Evolutionary conservation across 179 eudicot species (phyloP).

Genomic region (Beta macrorhiza): DNA sequence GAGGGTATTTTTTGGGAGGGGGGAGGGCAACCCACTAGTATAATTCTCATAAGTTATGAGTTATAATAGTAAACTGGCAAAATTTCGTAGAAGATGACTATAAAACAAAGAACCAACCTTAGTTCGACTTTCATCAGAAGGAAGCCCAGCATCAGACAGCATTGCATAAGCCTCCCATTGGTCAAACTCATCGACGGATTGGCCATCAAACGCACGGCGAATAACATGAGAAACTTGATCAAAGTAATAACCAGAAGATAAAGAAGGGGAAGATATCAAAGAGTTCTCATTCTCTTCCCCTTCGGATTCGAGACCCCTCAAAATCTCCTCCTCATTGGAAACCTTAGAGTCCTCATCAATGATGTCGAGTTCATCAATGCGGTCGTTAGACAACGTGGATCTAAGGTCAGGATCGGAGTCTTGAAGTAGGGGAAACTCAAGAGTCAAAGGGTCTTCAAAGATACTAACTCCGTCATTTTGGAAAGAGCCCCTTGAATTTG

Average conservation of each 20-base stretch:
- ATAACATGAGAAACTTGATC: conserved; percentile 58
- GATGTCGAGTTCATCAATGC: conserved; percentile 63
- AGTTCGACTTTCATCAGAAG: conserved; percentile 32
- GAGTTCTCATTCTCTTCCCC: conserved; percentile 34
- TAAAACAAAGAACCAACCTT: conserved; percentile 25
- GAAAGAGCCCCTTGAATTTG: conserved; percentile 32
- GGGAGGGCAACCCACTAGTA: no score
- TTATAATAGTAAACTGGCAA: not conserved
- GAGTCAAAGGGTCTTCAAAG: conserved; percentile 36
- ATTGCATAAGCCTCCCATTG: conserved; percentile 74
- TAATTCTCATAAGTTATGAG: not conserved
- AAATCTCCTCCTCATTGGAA: conserved; percentile 40
- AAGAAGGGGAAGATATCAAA: conserved; percentile 14
- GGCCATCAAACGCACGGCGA: conserved; percentile 60
- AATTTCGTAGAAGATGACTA: not conserved
- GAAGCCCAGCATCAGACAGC: conserved; percentile 37
- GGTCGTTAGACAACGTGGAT: conserved; percentile 46
- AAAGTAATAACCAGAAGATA: conserved; percentile 48
- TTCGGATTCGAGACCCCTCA: conserved; percentile 34
- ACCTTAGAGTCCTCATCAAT: conserved; percentile 34
- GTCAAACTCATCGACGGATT: conserved; percentile 73
- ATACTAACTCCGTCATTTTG: conserved; percentile 25
- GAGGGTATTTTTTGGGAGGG: no score
- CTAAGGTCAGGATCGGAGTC: conserved; percentile 44
- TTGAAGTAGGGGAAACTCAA: conserved; percentile 43